Conservation (phyloP, 2,329 filamentous ascomycete genomes). For the Xylaria sp. region DNA sequence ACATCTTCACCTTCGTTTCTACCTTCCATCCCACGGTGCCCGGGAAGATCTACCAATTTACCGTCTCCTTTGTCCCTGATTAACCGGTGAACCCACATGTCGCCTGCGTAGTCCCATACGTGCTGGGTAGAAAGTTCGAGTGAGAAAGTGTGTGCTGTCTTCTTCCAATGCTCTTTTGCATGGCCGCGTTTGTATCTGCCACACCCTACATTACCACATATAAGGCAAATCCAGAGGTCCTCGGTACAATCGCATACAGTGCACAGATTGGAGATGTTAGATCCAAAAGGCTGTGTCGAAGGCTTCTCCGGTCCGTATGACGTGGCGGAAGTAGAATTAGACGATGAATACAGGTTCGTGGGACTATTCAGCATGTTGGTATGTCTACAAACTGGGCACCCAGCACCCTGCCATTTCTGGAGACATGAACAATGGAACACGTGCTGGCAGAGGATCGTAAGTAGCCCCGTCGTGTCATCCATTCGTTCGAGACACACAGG, state of each 20-base stretch:
- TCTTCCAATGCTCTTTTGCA: slow-evolving; percentile 92
- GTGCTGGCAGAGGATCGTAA: slow-evolving; percentile 97
- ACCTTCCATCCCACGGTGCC: slow-evolving; percentile 51
- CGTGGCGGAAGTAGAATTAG: slow-evolving; percentile 40
- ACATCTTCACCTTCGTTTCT: slow-evolving; percentile 68
- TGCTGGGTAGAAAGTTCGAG: slow-evolving; percentile 94
- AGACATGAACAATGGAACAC: slow-evolving; percentile 97
- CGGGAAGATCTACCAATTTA: slow-evolving; percentile 90
- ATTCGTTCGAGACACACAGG: slow-evolving; percentile 97
- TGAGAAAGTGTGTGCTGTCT: slow-evolving; percentile 88
- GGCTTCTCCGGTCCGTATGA: slow-evolving; percentile 61
- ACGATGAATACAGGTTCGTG: slow-evolving; percentile 39
- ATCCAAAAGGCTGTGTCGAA: slow-evolving; percentile 67
- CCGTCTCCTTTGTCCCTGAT: slow-evolving; percentile 94
- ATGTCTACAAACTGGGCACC: slow-evolving; percentile 94
- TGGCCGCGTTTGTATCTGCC: slow-evolving; percentile 94
- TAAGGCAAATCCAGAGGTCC: slow-evolving; percentile 95
- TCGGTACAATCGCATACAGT: slow-evolving; percentile 80
- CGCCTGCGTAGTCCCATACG: slow-evolving; percentile 97
- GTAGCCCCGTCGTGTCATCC: slow-evolving; percentile 94
- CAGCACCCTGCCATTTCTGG: slow-evolving; percentile 93
- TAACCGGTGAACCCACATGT: slow-evolving; percentile 94
- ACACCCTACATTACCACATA: slow-evolving; percentile 92
- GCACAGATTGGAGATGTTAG: slow-evolving; percentile 75
- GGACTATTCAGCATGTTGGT: slow-evolving; percentile 64